A percentile compares a stretch with the other conserved stretches of the same genome.
Conservation (phyloP, 179 eudicot species). For the Beta macrorhiza region DNA sequence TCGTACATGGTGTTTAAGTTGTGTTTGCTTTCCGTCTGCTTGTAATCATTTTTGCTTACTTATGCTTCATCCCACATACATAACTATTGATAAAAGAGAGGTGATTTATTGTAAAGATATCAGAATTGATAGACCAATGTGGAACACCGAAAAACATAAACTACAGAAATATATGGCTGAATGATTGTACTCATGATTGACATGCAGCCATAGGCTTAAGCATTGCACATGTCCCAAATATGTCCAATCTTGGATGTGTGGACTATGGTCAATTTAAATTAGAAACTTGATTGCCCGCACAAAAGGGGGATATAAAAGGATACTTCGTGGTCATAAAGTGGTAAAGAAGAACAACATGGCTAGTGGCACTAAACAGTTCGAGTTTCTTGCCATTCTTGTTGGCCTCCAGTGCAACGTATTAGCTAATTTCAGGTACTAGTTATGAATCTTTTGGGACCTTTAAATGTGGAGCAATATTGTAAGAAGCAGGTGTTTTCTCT, state of each 20-base stretch:
- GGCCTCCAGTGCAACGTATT: not conserved
- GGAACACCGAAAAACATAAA: not conserved
- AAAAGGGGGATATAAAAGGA: not conserved
- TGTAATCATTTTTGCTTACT: not conserved
- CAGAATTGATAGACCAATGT: not conserved
- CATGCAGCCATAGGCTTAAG: not conserved
- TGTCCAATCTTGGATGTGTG: not conserved
- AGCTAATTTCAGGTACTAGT: too few species aligned
- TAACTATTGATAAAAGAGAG: not conserved
- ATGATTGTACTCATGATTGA: not conserved
- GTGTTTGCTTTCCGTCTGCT: not conserved
- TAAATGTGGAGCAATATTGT: not conserved
- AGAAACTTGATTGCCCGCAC: not conserved
- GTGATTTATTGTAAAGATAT: not conserved
- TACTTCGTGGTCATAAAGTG: not conserved
- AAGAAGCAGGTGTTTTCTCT: not conserved
- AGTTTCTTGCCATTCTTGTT: not conserved
- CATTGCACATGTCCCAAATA: not conserved
- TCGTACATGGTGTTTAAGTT: not conserved
- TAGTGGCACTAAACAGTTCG: not conserved
- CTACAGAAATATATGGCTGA: not conserved
- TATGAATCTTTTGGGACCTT: too few species aligned
- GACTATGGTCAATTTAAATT: not conserved
- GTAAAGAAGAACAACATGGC: not conserved
- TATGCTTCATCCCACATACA: not conserved